A percentile compares a stretch with the other conserved stretches of the same genome.
phyloP scores from a whole-genome alignment of 2,329 filamentous ascomycete genomes.

The Colletotrichum siamense region DNA sequence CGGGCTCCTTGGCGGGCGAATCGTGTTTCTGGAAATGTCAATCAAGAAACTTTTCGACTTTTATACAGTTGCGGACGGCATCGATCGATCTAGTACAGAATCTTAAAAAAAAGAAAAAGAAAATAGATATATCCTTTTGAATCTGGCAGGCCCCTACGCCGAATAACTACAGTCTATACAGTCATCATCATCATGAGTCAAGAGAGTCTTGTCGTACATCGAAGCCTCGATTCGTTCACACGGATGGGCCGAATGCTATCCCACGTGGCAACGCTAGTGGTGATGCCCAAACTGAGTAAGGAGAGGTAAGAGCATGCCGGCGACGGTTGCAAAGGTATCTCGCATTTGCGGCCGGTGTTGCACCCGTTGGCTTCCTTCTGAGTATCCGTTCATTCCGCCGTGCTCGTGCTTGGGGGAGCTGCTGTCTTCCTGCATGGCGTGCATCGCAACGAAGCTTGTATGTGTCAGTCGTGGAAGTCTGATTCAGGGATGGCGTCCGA shows the following conservation, averaged over 20 bases:
- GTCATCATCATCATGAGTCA: slow-evolving; percentile 20
- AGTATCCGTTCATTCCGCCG: slow-evolving; percentile 57
- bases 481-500: slow-evolving; percentile 5
- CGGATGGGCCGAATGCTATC: background rate
- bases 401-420: slow-evolving; percentile 57
- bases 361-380: slow-evolving; percentile 51
- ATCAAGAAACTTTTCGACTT: background rate
- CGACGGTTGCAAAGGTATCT: slow-evolving; percentile 73
- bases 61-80: background rate
- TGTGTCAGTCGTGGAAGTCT: background rate
- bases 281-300: slow-evolving; percentile 81
- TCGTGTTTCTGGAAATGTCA: background rate
- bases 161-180: background rate
- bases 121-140: background rate
- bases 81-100: background rate
- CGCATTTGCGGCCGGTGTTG: slow-evolving; percentile 65
- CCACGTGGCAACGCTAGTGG: slow-evolving; percentile 45
- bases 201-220: background rate
- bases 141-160: background rate
- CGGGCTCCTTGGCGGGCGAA: background rate
- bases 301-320: slow-evolving; percentile 79
- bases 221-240: background rate
- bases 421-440: slow-evolving; percentile 88
- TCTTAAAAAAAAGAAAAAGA: background rate
- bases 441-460: slow-evolving; percentile 88